Evolutionary conservation across 345 rosid species (phyloP), one percentile per base, ranked within the genome.

Genomic region (Citrus australasica): DNA sequence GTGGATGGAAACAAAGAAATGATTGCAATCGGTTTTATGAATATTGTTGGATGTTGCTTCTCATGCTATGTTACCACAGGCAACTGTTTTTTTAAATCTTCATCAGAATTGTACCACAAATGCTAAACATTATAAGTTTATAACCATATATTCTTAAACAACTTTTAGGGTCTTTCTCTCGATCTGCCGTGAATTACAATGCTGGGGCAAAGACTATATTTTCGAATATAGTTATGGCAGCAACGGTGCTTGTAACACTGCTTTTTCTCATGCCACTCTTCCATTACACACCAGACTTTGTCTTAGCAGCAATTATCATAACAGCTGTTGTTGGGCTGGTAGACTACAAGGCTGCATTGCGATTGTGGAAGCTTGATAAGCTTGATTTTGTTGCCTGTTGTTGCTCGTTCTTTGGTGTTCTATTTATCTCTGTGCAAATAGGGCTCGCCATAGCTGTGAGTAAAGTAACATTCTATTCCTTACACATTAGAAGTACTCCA

Each of bases 1-100:
- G 75, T 84, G 25, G 91, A 88, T 80, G 91, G 88, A 17, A 86
- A 88, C 82, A 88, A 88, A 80, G 91, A 88, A 78, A 88, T 86
- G 89, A 66, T 88, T 14, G 89, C 91, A 16, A 75, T 88, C 21
- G 89, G 91, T 22, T 11, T 80, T 27, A 83, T 84, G 88, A 88
- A 88, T 74, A 78, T 83, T 7, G 83, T 78, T 42, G 91, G 89
- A n/a, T 84, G 81, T 38, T 81, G 71, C 37, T 79, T 81, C 78
- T 88, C 91, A 24, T 88, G 89, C 62, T 88, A 81, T 76, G 72
- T 88, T 19, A 79, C 88, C 8, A 55, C 87, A 33, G 89, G 89
- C 69, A 42, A 73, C 5, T 30, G 2, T 28, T 28, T 28, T 28
- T 70, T 6, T 7, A 51, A 51, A 25, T 28, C 35, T 7, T 38